Base-by-base conservation (phyloP, 1,284 basidiomycete species). In the Trichosporon faecale region DNA sequence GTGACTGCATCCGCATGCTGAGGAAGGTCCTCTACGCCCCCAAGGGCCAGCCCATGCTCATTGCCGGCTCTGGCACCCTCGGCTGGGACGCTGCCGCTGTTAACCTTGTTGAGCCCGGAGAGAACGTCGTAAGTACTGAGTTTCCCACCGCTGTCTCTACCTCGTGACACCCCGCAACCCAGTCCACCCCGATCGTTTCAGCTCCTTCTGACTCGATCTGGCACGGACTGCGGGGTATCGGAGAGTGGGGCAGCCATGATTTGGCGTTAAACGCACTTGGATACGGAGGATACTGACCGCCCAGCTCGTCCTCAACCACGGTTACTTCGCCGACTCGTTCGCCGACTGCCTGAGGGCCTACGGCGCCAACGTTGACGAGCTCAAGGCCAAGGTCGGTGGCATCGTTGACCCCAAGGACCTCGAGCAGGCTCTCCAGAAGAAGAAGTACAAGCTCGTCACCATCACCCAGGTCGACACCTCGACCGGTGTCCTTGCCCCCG, bases 51-150 rank as follows among this genome's bases (percentile, higher is more conserved):
- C 91, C 93, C 0, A 92, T 98, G 85, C 85, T 98, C 76, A 91
- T 97, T 68, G 89, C 94, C 33, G 96, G 96, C 1, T 92, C 91
- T 65, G 95, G 95, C n/a, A 98, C 95, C 2, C 86, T 98, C 46
- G 95, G 95, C 37, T 97, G 95, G 94, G 86, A 85, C 70, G 79
- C 79, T 18, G 90, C 92, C 49, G 89, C 90, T 0, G 88, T 91
- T 31, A 97, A 98, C 83, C 86, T 97, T 61, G 85, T 96, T 27
- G 86, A 88, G 83, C 87, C 88, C 1, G 91, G 90, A 65, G 93
- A 97, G 76, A 87, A 91, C 69, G 92, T 87, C 12, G 88, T 97
- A 60, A 74, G 77, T 76, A 44, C 18, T 7, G 2, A 7, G 16
- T 49, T 12, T 44, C 23, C 64, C 16, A 33, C 18, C 29, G 57